Conservation (phyloP, 257 asterid species). For the Solanum etuberosum region DNA sequence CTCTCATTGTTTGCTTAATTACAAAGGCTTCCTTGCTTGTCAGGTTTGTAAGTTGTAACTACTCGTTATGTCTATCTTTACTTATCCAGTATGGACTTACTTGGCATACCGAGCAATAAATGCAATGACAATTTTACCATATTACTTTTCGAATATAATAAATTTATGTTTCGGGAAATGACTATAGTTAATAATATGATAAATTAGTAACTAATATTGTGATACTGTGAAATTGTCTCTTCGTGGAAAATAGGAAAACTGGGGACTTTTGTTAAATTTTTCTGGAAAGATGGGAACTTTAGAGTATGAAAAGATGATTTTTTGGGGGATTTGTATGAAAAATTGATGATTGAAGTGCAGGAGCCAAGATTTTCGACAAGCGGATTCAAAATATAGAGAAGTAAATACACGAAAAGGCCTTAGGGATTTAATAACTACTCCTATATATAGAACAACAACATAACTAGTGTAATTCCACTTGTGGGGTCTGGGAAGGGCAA, state of each 20-base stretch:
- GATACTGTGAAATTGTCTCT: background rate
- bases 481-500: background rate
- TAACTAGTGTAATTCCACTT: background rate
- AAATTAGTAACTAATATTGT: background rate
- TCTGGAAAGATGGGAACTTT: background rate
- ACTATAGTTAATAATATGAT: background rate
- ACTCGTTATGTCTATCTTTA: background rate
- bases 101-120: background rate
- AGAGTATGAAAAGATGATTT: background rate
- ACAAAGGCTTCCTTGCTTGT: constrained; percentile 37
- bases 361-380: background rate
- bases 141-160: too few species aligned
- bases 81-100: background rate
- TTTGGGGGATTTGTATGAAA: background rate
- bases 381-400: background rate
- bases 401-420: background rate
- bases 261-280: background rate
- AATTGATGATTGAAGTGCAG: background rate
- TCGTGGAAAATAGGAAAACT: background rate
- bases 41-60: constrained; percentile 12
- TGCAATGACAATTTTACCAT: background rate
- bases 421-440: background rate
- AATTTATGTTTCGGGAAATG: background rate
- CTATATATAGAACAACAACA: background rate
- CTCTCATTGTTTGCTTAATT: constrained; percentile 34